phyloP scores from a whole-genome alignment of 345 rosid species.

The Erysimum cheiranthoides region DNA sequence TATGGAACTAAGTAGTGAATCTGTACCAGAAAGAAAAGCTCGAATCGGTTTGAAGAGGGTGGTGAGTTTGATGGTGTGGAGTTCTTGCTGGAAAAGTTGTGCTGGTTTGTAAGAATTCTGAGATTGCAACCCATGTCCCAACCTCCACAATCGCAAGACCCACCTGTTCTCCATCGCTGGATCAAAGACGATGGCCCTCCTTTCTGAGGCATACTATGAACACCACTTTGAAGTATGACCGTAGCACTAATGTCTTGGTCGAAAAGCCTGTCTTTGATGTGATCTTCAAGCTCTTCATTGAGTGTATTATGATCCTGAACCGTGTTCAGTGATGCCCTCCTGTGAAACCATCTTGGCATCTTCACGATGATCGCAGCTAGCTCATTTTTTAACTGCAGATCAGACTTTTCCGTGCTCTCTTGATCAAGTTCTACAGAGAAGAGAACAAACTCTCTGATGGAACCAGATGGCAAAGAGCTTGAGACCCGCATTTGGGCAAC shows the following conservation, averaged over 20 bases:
- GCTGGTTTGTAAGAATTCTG: constrained; percentile 59
- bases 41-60: constrained; percentile 50
- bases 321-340: constrained; percentile 40
- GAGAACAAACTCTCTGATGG: constrained; percentile 75
- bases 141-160: constrained; percentile 97
- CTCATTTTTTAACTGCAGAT: constrained; percentile 68
- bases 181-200: constrained; percentile 90
- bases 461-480: constrained; percentile 50
- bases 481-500: constrained; percentile 86
- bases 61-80: constrained; percentile 48
- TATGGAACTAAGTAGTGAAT: constrained; percentile 23
- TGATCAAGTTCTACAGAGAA: constrained; percentile 62
- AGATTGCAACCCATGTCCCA: constrained; percentile 95
- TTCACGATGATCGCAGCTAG: constrained; percentile 84
- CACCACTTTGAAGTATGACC: constrained; percentile 86
- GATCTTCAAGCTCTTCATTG: constrained; percentile 41
- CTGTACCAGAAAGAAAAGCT: constrained; percentile 66
- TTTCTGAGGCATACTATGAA: constrained; percentile 79
- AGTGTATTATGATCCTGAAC: constrained; percentile 40
- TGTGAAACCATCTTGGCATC: constrained; percentile 54
- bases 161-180: constrained; percentile 92
- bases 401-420: constrained; percentile 50
- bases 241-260: constrained; percentile 59
- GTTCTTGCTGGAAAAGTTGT: constrained; percentile 45
- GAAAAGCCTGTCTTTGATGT: constrained; percentile 17